Evolutionary conservation across 371 early-diverging fungal genomes (phyloP).

Genomic region (Amoeboaphelidium protococcarum): DNA sequence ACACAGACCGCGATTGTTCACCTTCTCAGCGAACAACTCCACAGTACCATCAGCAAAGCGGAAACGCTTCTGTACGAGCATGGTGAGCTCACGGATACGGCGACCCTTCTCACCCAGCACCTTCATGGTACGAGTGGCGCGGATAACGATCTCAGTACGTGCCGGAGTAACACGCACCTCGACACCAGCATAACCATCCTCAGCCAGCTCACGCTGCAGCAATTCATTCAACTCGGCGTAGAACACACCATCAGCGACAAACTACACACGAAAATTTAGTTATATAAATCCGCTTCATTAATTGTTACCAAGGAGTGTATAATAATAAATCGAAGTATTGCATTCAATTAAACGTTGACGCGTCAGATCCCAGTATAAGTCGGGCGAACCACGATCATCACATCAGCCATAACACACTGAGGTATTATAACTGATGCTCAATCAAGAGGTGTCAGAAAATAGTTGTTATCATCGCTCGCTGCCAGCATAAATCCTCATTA

Average conservation of each 20-base stretch:
- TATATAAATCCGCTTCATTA: no score
- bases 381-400: no score
- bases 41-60: conserved; percentile 91
- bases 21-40: conserved; percentile 95
- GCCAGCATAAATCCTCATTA: no score
- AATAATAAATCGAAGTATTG: no score
- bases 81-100: conserved; percentile 94
- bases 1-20: conserved; percentile 92
- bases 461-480: no score
- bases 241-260: conserved; percentile 98
- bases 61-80: conserved; percentile 96
- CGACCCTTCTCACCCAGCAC: conserved; percentile 97
- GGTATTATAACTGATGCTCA: no score
- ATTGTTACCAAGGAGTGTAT: no score
- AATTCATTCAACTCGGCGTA: conserved; percentile 98
- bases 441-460: no score
- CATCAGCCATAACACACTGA: no score
- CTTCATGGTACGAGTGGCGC: conserved; percentile 93
- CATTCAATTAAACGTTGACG: no score
- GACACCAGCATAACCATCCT: conserved; percentile 85
- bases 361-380: no score
- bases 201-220: conserved; percentile 52
- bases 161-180: conserved; percentile 94
- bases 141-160: conserved; percentile 97
- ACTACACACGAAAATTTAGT: no score